Conservation (phyloP, 1,139 yeast species). For the Diutina scorzettiae region DNA sequence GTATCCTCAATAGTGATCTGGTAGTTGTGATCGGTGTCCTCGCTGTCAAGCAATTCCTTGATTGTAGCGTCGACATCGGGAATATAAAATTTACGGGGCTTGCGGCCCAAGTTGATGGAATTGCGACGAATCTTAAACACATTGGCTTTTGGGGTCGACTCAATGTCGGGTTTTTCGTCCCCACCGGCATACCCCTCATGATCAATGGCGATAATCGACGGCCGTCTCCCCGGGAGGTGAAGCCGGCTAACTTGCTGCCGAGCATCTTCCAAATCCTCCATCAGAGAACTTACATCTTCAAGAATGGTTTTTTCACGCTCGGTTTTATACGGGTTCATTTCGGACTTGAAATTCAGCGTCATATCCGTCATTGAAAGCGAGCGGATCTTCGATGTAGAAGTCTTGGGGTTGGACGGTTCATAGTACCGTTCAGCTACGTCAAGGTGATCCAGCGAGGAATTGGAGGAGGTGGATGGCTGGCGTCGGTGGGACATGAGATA, state of each 20-base stretch:
- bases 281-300: not conserved
- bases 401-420: conserved; percentile 1
- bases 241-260: not conserved
- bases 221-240: not conserved
- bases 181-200: no score
- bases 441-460: not conserved
- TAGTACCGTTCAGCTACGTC: not conserved
- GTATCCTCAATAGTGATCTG: conserved; percentile 89
- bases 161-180: no score
- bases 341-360: not conserved
- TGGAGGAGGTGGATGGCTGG: not conserved
- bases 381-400: not conserved
- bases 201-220: not conserved
- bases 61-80: conserved; percentile 67
- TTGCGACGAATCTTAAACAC: not conserved
- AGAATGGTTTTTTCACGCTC: not conserved
- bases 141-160: no score
- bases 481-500: no score
- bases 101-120: not conserved
- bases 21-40: conserved; percentile 77
- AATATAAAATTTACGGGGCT: conserved; percentile 42
- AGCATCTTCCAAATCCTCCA: not conserved
- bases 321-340: not conserved
- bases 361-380: not conserved
- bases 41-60: conserved; percentile 54